Conservation (phyloP, 371 early-diverging fungal genomes). For the Lichtheimia hyalospora region DNA sequence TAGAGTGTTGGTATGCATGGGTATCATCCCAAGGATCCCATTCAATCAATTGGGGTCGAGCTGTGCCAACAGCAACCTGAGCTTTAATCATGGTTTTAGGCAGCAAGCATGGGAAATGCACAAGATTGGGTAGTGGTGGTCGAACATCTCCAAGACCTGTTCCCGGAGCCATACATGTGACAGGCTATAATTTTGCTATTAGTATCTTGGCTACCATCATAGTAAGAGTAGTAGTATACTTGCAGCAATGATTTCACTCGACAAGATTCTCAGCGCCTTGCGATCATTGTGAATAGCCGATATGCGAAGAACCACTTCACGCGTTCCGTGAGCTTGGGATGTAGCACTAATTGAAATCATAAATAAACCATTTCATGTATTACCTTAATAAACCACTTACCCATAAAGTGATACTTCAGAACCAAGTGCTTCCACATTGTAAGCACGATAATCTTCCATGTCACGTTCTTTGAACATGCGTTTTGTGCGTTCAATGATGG, state of each 20-base stretch:
- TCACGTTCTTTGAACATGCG: constrained; percentile 49
- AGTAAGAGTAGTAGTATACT: constrained; percentile 6
- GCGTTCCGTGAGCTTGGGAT: constrained; percentile 30
- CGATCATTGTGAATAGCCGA: constrained; percentile 60
- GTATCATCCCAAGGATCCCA: constrained; percentile 36
- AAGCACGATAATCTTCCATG: constrained; percentile 51
- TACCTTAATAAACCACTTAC: constrained; percentile 29
- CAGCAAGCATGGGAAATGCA: constrained; percentile 65
- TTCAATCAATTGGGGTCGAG: constrained; percentile 10
- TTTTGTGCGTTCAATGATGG: constrained; percentile 56
- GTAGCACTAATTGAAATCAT: constrained; percentile 38
- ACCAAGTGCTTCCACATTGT: constrained; percentile 65
- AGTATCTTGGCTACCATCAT: background rate
- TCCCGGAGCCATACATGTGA: constrained; percentile 76
- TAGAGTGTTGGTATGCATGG: constrained; percentile 12
- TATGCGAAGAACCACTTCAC: constrained; percentile 67
- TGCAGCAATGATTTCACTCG: constrained; percentile 66
- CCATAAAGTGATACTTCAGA: constrained; percentile 65
- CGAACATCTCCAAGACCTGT: constrained; percentile 53
- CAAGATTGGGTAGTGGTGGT: constrained; percentile 59
- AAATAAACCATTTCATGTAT: background rate
- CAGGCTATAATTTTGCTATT: constrained; percentile 43
- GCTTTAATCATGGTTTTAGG: constrained; percentile 53
- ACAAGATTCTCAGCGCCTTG: constrained; percentile 56
- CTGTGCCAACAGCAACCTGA: constrained; percentile 37